Percentiles rank a stretch among this genome's conserved stretches.
phyloP scores from a whole-genome alignment of 805 yeast genomes.

The Candida coquimbonensis region DNA sequence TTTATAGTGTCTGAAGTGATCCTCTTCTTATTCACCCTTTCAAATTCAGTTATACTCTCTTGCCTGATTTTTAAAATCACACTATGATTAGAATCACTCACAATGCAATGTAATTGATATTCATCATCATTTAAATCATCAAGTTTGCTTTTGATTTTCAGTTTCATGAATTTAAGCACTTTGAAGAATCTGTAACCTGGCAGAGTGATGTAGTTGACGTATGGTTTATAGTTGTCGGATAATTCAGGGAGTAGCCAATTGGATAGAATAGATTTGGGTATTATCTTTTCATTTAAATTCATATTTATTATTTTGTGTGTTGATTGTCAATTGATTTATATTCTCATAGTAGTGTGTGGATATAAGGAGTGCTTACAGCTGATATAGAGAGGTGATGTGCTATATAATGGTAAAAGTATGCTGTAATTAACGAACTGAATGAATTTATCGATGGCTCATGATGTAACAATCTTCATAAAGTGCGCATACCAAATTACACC shows the following conservation, averaged over 20 bases:
- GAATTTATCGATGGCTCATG: too few relatives aligned
- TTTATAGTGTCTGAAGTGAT: conserved; percentile 4
- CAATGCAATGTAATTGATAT: not conserved
- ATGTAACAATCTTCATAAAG: too few relatives aligned
- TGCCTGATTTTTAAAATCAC: not conserved
- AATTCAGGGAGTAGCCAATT: conserved; percentile 2
- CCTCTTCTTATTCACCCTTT: not conserved
- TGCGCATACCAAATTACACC: too few relatives aligned
- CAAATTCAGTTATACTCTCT: not conserved
- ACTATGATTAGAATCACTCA: conserved; percentile 5
- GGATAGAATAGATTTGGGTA: not conserved
- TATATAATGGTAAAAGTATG: too few relatives aligned
- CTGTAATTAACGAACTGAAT: too few relatives aligned
- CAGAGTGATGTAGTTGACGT: not conserved
- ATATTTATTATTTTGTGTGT: too few relatives aligned
- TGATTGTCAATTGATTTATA: too few relatives aligned
- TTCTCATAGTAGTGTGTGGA: too few relatives aligned
- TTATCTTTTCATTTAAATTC: not conserved
- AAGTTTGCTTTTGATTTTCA: not conserved
- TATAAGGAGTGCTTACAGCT: too few relatives aligned
- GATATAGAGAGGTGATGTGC: too few relatives aligned
- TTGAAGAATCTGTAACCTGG: not conserved
- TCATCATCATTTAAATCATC: not conserved
- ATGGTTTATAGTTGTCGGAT: not conserved
- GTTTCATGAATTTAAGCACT: conserved; percentile 5